Percentiles rank a stretch among this genome's conserved stretches.
These are phyloP conservation scores for Cochlearia excelsa DNA, from an alignment of 345 rosid genomes.

Conservation along the genomic window DNA sequence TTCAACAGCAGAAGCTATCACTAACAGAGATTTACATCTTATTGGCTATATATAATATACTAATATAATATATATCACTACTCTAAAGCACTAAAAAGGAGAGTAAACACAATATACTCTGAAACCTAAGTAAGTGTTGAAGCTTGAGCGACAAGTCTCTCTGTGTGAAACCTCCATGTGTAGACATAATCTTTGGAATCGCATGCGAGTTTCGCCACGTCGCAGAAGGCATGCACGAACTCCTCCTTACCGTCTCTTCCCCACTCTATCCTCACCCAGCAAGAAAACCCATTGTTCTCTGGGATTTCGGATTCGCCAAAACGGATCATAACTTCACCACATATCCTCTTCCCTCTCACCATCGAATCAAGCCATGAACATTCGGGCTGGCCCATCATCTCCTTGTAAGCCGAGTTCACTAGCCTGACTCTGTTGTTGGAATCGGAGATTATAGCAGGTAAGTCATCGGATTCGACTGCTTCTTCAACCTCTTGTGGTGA, in stretches of 20 bases:
- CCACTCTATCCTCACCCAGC: conserved; percentile 96
- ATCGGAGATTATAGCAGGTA: conserved; percentile 75
- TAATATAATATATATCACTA: not conserved
- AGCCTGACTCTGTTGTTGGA: conserved; percentile 73
- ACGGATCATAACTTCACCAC: conserved; percentile 72
- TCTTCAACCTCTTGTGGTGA: conserved; percentile 66
- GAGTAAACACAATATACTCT: not conserved
- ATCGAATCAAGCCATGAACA: conserved; percentile 81
- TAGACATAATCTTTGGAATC: conserved; percentile 66
- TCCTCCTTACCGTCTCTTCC: conserved; percentile 51
- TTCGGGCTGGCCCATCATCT: conserved; percentile 96
- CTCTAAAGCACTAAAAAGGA: conserved; percentile 2
- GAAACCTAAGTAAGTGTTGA: conserved; percentile 30
- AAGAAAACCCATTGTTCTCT: conserved; percentile 53
- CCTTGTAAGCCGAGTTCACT: conserved; percentile 85
- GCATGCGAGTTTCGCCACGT: conserved; percentile 58
- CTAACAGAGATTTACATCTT: conserved; percentile 29
- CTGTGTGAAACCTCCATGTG: conserved; percentile 74
- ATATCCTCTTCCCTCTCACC: conserved; percentile 61
- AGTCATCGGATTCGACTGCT: conserved; percentile 63
- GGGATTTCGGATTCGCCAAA: conserved; percentile 44
- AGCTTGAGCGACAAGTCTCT: conserved; percentile 37
- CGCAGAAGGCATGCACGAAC: conserved; percentile 56
- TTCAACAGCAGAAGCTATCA: conserved; percentile 7
- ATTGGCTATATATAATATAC: conserved; percentile 4